A percentile compares a stretch with the other conserved stretches of the same genome.
phyloP scores from a whole-genome alignment of 768 basidiomycete species.

The Strobilomyces echinocephalus region DNA sequence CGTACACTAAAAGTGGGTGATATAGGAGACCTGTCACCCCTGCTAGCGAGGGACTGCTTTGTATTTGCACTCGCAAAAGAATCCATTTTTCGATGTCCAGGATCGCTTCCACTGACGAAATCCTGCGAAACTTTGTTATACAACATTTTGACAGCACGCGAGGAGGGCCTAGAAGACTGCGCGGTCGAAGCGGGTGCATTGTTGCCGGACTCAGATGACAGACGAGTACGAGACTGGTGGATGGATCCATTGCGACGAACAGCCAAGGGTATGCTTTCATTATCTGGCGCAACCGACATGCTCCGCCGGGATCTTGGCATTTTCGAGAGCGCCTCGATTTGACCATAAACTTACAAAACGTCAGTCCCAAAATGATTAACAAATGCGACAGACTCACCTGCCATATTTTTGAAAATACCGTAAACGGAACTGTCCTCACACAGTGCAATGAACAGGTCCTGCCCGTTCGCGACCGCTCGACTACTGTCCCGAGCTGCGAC shows the following conservation, averaged over 20 bases:
- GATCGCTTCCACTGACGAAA: conserved; percentile 38
- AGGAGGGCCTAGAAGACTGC: conserved; percentile 47
- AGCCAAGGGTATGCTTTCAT: conserved; percentile 43
- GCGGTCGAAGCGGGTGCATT: conserved; percentile 17
- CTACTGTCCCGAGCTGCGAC: conserved; percentile 85
- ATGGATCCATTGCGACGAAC: conserved; percentile 23
- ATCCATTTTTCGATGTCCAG: conserved; percentile 51
- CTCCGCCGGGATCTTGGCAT: conserved; percentile 55
- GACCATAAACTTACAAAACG: conserved; percentile 58
- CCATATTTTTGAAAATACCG: conserved; percentile 79
- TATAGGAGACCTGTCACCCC: conserved; percentile 32
- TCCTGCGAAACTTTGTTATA: conserved; percentile 39
- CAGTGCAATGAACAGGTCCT: conserved; percentile 82
- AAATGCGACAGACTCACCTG: conserved; percentile 48
- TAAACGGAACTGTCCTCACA: conserved; percentile 90
- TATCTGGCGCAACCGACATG: conserved; percentile 64
- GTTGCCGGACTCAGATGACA: conserved; percentile 39
- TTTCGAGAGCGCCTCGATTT: conserved; percentile 68
- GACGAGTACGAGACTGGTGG: conserved; percentile 24
- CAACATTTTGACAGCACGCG: conserved; percentile 58
- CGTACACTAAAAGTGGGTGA: conserved; percentile 33
- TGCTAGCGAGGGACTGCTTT: conserved; percentile 34
- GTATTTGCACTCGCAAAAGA: conserved; percentile 50
- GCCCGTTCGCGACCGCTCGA: conserved; percentile 64
- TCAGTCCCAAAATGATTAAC: conserved; percentile 16